Evolutionary conservation across 768 basidiomycete species (phyloP), one percentile per base, ranked within the genome.

Genomic region (Mycena albidolilacea): DNA sequence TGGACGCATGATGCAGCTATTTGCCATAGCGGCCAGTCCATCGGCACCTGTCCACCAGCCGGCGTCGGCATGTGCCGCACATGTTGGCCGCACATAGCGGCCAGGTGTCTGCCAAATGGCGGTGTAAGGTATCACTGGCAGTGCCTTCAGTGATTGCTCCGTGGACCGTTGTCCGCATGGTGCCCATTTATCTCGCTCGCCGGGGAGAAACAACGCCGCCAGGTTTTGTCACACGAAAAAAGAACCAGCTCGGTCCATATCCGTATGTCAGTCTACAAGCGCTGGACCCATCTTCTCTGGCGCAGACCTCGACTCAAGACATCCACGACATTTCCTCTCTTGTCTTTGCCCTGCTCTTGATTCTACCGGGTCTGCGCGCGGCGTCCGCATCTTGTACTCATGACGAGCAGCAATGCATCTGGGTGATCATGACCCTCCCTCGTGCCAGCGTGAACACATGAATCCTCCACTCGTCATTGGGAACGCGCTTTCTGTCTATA

Each of bases 211-310:
- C 64, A 15, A 43, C 54, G 54, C 52, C 54, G 30, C 30, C 14
- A 39, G 7, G 21, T 41, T 21, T 39, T 12, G 21, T 14, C 10
- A 21, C 4, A 39, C n/a, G 19, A 39, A 43, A 21, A 43, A 58
- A 17, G 41, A n/a, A 37, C 17, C 38, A 39, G 48, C 38, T 3
- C 65, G 67, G 67, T 15, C 12, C 37, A 61, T 12, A 68, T 68
- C 67, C 10, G 35, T 58, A 68, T 61, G 39, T 61, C 39, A 65
- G 44, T 57, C 67, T 37, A 38, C 64, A 44, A 35, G 59, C 3
- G 30, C 39, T 59, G 52, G 52, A 43, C 37, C 44, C 37, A 68
- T 30, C 35, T 35, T 19, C 17, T 38, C 17, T 37, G 30, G 14
- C n/a, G 43, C 38, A 54, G 46, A 14, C 15, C 9, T 50, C 50